Conservation (phyloP, 352 stramenopile species). For the Globisporangium viniferum region DNA sequence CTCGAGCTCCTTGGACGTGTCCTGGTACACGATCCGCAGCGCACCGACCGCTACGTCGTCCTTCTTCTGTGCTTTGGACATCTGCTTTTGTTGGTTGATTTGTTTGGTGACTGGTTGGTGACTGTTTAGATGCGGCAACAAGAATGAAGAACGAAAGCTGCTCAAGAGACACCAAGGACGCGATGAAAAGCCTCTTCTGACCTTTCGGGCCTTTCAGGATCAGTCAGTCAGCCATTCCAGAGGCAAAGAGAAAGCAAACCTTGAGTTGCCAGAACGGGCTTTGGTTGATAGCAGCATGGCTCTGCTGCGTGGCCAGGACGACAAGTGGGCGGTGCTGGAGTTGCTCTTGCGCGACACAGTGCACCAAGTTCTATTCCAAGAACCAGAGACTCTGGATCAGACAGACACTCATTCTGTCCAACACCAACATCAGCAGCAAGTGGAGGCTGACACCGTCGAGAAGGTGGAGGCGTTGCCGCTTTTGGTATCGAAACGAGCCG, state of each 20-base stretch:
- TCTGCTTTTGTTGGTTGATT: slow-evolving; percentile 13
- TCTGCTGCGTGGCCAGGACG: background rate
- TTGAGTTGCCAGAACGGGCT: background rate
- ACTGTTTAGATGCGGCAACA: background rate
- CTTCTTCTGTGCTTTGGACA: slow-evolving; percentile 82
- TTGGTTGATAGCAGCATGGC: background rate
- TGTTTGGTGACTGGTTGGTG: background rate
- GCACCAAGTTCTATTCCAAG: slow-evolving; percentile 35
- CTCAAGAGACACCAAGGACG: background rate
- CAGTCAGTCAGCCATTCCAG: background rate
- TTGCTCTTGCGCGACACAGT: slow-evolving; percentile 42
- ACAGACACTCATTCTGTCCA: background rate
- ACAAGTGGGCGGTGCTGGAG: slow-evolving; percentile 30
- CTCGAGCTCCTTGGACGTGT: slow-evolving; percentile 66
- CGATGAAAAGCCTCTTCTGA: background rate
- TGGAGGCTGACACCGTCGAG: background rate
- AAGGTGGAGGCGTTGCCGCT: background rate
- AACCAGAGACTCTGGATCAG: background rate
- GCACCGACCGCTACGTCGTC: slow-evolving; percentile 68
- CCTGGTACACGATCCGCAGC: slow-evolving; percentile 68
- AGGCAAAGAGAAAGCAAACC: background rate
- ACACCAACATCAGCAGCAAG: background rate
- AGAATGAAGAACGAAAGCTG: background rate
- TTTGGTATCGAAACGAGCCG: background rate
- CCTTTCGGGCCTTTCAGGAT: slow-evolving; percentile 1